Conservation (phyloP, 768 basidiomycete species). For the Leccinellum rugosiceps region DNA sequence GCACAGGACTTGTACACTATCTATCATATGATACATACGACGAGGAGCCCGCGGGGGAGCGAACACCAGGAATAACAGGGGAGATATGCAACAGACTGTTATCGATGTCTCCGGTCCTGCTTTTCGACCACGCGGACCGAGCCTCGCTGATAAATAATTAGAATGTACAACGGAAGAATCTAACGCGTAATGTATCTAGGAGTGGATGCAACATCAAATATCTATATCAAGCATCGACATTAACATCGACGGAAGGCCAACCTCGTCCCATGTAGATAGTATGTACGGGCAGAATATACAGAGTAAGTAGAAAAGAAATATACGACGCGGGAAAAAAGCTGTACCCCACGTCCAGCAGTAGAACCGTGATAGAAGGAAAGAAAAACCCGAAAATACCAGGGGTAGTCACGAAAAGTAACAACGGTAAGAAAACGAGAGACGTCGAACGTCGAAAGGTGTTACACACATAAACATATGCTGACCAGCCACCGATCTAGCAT, state of each 20-base stretch:
- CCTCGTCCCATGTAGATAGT: neutral
- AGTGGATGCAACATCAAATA: neutral
- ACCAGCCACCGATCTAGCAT: neutral
- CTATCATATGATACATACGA: neutral
- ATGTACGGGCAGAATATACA: too few relatives aligned
- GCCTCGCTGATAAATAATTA: neutral
- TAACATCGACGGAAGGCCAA: neutral
- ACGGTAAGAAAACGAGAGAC: conserved; percentile 18
- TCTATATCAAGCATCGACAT: neutral
- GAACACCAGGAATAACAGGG: neutral
- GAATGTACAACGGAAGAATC: neutral
- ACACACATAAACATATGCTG: neutral
- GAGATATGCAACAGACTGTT: neutral
- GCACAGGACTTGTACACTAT: neutral
- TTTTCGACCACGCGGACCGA: neutral
- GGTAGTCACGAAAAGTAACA: neutral
- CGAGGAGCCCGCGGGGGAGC: neutral
- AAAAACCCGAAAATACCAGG: neutral
- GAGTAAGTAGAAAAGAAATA: neutral
- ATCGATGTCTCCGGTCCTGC: neutral
- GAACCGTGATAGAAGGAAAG: neutral
- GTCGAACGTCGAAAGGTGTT: conserved; percentile 20
- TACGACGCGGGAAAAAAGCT: neutral
- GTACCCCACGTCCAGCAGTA: neutral
- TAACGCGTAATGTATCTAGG: neutral